Evolutionary conservation across 2,329 filamentous ascomycete species (phyloP).

Genomic region (Penicillium brevicompactum): DNA sequence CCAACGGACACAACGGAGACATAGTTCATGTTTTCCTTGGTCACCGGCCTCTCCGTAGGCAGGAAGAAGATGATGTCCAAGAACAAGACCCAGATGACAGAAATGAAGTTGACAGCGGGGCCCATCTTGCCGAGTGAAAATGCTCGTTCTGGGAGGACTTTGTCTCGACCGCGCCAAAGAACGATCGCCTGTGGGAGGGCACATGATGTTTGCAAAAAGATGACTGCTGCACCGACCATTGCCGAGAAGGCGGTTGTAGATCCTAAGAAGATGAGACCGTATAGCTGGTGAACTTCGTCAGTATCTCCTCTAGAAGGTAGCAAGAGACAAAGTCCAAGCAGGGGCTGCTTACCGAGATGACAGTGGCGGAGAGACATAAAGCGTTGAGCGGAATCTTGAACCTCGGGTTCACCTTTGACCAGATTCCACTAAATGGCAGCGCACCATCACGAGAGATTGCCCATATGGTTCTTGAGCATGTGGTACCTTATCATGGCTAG

Average conservation of each 20-base stretch:
- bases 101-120: neutral
- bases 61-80: constrained; percentile 7
- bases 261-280: constrained; percentile 8
- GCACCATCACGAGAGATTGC: constrained; percentile 4
- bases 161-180: constrained; percentile 4
- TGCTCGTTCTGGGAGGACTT: constrained; percentile 3
- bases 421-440: constrained; percentile 3
- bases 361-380: constrained; percentile 1
- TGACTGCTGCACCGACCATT: constrained; percentile 9
- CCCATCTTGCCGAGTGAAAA: constrained; percentile 6
- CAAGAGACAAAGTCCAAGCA: neutral
- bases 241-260: constrained; percentile 11
- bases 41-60: constrained; percentile 7
- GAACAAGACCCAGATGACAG: constrained; percentile 4
- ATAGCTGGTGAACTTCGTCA: constrained; percentile 1
- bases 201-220: constrained; percentile 10
- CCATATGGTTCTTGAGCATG: constrained; percentile 9
- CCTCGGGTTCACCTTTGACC: neutral
- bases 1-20: constrained; percentile 9
- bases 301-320: neutral
- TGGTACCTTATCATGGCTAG: neutral
- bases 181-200: constrained; percentile 9
- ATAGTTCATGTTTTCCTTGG: constrained; percentile 13
- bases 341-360: neutral
- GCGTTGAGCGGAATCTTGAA: constrained; percentile 10